Percentiles rank a stretch among this genome's conserved stretches.
These are phyloP conservation scores for Trichoderma sp. DNA, from an alignment of 2,329 filamentous ascomycete genomes.

Conservation along the genomic window DNA sequence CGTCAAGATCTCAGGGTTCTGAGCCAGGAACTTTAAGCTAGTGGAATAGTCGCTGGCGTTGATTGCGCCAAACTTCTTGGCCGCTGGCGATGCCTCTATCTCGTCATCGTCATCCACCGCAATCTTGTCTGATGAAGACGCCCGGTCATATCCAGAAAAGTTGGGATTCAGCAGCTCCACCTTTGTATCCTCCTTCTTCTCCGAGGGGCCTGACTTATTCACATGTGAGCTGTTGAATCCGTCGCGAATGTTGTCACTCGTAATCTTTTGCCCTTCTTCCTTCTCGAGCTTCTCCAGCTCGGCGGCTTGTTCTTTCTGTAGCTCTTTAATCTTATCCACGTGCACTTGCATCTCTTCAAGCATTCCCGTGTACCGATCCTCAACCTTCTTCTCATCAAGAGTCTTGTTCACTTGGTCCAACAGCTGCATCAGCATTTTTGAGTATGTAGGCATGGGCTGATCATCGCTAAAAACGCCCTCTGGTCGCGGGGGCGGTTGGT, in stretches of 20 bases:
- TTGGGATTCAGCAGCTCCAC: conserved; percentile 78
- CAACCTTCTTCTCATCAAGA: conserved; percentile 73
- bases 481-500: conserved; percentile 72
- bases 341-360: conserved; percentile 77
- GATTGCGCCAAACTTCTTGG: conserved; percentile 80
- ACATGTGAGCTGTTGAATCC: conserved; percentile 90
- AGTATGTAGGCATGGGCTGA: conserved; percentile 78
- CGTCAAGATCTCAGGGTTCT: conserved; percentile 74
- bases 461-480: conserved; percentile 76
- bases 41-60: conserved; percentile 71
- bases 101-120: conserved; percentile 68
- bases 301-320: conserved; percentile 72
- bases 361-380: conserved; percentile 72
- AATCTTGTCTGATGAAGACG: conserved; percentile 26
- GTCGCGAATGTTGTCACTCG: conserved; percentile 83
- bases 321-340: conserved; percentile 70
- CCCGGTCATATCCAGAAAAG: conserved; percentile 32
- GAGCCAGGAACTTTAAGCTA: conserved; percentile 74
- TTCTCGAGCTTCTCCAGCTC: conserved; percentile 82
- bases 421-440: conserved; percentile 97
- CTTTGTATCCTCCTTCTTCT: conserved; percentile 51
- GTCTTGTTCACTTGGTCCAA: conserved; percentile 89
- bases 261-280: conserved; percentile 87
- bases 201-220: conserved; percentile 56
- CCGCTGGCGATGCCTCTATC: conserved; percentile 74